These are phyloP conservation scores for Lecanoromycetidae sp. DNA, from an alignment of 2,329 filamentous ascomycete genomes.

Conservation along the genomic window DNA sequence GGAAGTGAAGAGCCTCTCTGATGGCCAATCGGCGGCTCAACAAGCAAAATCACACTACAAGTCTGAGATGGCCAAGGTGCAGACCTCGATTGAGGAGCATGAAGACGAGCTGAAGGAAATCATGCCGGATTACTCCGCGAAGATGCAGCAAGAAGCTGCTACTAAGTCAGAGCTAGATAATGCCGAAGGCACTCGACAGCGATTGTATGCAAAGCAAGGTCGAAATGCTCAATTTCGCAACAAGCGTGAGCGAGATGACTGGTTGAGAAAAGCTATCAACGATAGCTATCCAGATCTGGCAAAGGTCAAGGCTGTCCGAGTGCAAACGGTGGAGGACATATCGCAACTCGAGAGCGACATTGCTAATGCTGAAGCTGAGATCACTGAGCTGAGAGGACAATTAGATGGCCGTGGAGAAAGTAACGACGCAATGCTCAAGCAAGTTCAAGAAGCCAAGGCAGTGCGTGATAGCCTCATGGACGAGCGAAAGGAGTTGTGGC, in stretches of 20 bases:
- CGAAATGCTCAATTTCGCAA: slow-evolving; percentile 76
- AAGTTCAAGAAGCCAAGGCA: slow-evolving; percentile 67
- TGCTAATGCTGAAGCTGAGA: slow-evolving; percentile 57
- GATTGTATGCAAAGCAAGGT: slow-evolving; percentile 84
- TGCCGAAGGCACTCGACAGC: slow-evolving; percentile 60
- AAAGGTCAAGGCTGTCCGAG: slow-evolving; percentile 69
- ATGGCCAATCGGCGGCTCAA: slow-evolving; percentile 68
- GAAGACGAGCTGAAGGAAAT: slow-evolving; percentile 64
- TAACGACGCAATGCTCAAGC: slow-evolving; percentile 58
- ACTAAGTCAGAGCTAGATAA: slow-evolving; percentile 61
- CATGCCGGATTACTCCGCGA: slow-evolving; percentile 63
- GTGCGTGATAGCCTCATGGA: slow-evolving; percentile 68
- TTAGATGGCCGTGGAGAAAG: slow-evolving; percentile 70
- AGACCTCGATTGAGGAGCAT: slow-evolving; percentile 60
- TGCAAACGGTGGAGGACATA: slow-evolving; percentile 77
- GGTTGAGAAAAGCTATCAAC: slow-evolving; percentile 65
- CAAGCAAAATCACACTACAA: slow-evolving; percentile 60
- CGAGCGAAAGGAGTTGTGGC: slow-evolving; percentile 72
- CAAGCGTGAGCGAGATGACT: slow-evolving; percentile 78
- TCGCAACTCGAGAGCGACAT: slow-evolving; percentile 60
- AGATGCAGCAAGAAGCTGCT: slow-evolving; percentile 59
- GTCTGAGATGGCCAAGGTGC: slow-evolving; percentile 58
- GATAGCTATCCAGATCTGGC: slow-evolving; percentile 66
- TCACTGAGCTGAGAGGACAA: slow-evolving; percentile 55
- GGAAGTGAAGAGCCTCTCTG: slow-evolving; percentile 67